Evolutionary conservation across 352 stramenopile species (phyloP), one percentile per base, ranked within the genome.

Genomic region (Globisporangium cylindrosporum): DNA sequence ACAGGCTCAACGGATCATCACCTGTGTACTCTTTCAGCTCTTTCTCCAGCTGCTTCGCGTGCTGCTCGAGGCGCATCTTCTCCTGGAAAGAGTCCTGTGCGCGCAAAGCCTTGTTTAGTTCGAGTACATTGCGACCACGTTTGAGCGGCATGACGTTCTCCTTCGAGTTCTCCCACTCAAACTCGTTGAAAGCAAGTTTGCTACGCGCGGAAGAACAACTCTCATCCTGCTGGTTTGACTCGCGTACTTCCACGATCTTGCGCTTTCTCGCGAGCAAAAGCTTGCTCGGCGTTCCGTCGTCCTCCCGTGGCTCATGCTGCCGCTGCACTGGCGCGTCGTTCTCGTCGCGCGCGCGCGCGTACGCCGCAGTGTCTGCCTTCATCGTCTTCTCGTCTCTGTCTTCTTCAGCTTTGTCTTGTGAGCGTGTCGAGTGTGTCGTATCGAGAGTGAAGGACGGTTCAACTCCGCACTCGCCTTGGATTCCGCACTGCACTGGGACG

Each of bases 81-180:
- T 77, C 83, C 62, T 90, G 78, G 51, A 89, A 88, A 20, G 79
- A 91, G 53, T 91, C 81, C 48, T 92, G 72, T 14, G 76, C 75
- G 18, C 74, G 79, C 67, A 94, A 71, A 51, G 85, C 82, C 54
- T 79, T 74, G 70, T 96, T 96, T 43, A 96, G 79, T 54, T 96
- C 85, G 4, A 71, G 65, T 32, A 96, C 86, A 59, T 92, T 91
- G 18, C 88, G 87, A 4, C 88, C 88, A 32, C 86, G 74, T 64
- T 92, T 90, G 53, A 96, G 73, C 51, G 88, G 88, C 78, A 93
- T 81, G n/a, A 96, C 86, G 68, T 96, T 96, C 71, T 96, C 88
- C 67, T 96, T 96, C 38, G 85, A 87, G 69, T 75, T 81, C 72
- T 96, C 88, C 88, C 88, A 96, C 75, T 88, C 82, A 68, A 93